Evolutionary conservation across 805 yeast species (phyloP).

Genomic region (Saturnispora saitoi): DNA sequence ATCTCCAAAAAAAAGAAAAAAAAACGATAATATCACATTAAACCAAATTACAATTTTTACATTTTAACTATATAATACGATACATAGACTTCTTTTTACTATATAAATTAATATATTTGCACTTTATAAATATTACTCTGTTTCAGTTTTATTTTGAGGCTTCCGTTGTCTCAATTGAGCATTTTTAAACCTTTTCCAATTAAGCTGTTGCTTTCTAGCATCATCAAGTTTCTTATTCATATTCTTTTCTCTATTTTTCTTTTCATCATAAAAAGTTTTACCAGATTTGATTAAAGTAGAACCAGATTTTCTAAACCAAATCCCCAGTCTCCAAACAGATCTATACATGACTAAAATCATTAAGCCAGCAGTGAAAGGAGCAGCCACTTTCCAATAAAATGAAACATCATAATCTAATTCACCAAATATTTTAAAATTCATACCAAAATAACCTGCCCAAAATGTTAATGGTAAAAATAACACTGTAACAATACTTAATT

Average conservation of each 20-base stretch:
- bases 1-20: background rate
- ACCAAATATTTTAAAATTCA: slow-evolving; percentile 40
- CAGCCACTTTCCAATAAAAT: slow-evolving; percentile 41
- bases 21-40: background rate
- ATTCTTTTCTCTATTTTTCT: background rate
- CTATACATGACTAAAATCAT: slow-evolving; percentile 31
- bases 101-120: slow-evolving; percentile 1
- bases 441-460: slow-evolving; percentile 55
- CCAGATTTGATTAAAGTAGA: background rate
- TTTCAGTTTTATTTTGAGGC: background rate
- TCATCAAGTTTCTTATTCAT: background rate
- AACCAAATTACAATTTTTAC: background rate
- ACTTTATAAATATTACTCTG: background rate
- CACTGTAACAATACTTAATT: slow-evolving; percentile 47
- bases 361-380: slow-evolving; percentile 33
- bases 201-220: background rate
- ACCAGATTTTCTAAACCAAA: background rate
- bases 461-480: slow-evolving; percentile 51
- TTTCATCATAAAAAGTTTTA: background rate
- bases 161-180: slow-evolving; percentile 1
- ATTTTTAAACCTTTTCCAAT: background rate
- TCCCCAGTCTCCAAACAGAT: slow-evolving; percentile 10
- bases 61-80: background rate
- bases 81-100: slow-evolving; percentile 1
- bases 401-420: slow-evolving; percentile 31